phyloP scores from a whole-genome alignment of 1,284 basidiomycete species.

The Butyriboletus appendiculatus region DNA sequence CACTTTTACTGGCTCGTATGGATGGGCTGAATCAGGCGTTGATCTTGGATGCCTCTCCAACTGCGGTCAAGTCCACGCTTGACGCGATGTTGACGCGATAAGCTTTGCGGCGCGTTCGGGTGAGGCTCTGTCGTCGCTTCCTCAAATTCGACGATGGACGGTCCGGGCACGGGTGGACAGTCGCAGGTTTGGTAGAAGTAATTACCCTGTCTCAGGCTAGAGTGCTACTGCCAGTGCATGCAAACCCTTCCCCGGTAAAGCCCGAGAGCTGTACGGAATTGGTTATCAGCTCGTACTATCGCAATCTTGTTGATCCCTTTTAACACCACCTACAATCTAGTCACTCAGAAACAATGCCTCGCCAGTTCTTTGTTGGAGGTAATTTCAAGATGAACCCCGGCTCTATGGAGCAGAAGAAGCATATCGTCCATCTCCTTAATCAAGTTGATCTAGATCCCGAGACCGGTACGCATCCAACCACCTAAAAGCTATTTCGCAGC shows the following conservation, averaged over 20 bases:
- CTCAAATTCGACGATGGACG: too few relatives aligned
- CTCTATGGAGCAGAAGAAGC: constrained; percentile 61
- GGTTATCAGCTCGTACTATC: constrained; percentile 7
- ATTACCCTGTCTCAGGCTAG: neutral
- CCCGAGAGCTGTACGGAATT: constrained; percentile 1
- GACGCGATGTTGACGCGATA: too few relatives aligned
- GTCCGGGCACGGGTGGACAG: too few relatives aligned
- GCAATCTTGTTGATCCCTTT: constrained; percentile 3
- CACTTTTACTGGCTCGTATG: too few relatives aligned
- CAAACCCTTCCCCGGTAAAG: neutral
- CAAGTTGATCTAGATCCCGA: constrained; percentile 71
- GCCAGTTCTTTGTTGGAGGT: constrained; percentile 88
- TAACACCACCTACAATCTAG: neutral
- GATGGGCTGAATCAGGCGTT: too few relatives aligned
- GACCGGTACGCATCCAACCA: constrained; percentile 55
- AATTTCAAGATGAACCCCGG: constrained; percentile 97
- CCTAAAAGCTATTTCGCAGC: neutral
- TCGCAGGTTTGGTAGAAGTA: too few relatives aligned
- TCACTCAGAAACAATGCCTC: constrained; percentile 50
- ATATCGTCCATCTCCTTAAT: constrained; percentile 72
- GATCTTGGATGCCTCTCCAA: too few relatives aligned
- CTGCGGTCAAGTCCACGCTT: too few relatives aligned
- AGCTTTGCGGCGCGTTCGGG: too few relatives aligned
- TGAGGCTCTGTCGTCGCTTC: too few relatives aligned
- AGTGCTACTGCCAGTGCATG: neutral